Evolutionary conservation across 1,284 basidiomycete species (phyloP), one percentile per base, ranked within the genome.

Genomic region (Sutorius eximius): DNA sequence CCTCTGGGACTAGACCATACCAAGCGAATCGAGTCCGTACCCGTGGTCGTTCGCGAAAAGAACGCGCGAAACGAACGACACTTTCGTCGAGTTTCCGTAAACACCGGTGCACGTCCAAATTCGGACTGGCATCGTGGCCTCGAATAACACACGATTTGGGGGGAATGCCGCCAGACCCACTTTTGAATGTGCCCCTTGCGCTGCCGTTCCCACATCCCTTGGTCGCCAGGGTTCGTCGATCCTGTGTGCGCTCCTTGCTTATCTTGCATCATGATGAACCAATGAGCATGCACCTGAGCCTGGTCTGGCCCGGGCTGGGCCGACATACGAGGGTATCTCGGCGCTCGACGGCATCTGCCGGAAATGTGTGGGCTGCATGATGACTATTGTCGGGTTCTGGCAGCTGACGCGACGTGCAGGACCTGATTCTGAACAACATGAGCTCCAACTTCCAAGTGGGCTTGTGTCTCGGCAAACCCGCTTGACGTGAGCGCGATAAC

Each of bases 41-140:
- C 46, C 37, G 58, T 43, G 22, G 33, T 30, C 1, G 30, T 44
- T 45, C 49, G 58, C 50, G 56, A 65, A 34, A 59, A 45, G 20
- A 50, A 16, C 49, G 57, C 51, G 52, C 30, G 34, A 41, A 48
- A 45, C 15, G n/a, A 48, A 45, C 15, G n/a, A 44, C n/a, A 49
- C 29, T 22, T 41, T n/a, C 34, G 50, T 40, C 43, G 50, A 5
- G 2, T 18, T 64, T 51, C 51, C 63, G 63, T 68, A 64, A 67
- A 41, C 16, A 32, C 40, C 49, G 51, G 22, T 42, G 32, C 20
- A 5, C 44, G 49, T 44, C 37, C 34, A 12, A 42, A 40, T 42
- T 34, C 15, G 10, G 9, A 41, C 18, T 33, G n/a, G 22, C 36
- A 45, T 32, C 24, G 38, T 27, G 24, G 24, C 11, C 51, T 60